Evolutionary conservation across 306 rosid species (phyloP).

Genomic region (Castanopsis chinensis): DNA sequence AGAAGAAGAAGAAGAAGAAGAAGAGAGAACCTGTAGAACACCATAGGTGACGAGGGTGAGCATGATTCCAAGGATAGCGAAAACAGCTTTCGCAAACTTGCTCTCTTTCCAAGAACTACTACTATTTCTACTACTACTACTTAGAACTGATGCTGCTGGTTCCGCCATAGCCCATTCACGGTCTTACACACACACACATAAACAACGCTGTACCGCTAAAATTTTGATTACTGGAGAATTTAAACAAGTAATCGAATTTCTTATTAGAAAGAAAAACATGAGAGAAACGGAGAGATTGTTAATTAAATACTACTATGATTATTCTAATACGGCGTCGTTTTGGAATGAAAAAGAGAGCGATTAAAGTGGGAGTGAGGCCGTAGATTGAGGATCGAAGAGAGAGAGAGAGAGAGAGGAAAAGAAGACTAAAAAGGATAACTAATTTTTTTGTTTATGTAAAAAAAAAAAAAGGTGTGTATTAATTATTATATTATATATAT

Average conservation of each 20-base stretch:
- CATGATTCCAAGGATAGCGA: constrained; percentile 89
- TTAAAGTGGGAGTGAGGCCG: constrained; percentile 5
- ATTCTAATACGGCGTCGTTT: constrained; percentile 24
- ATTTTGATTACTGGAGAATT: background rate
- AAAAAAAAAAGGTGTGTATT: too few species aligned
- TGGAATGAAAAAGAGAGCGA: background rate
- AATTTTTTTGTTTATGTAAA: too few species aligned
- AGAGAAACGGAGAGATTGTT: background rate
- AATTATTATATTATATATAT: too few species aligned
- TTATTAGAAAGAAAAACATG: too few species aligned
- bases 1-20: too few species aligned
- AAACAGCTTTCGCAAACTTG: constrained; percentile 58
- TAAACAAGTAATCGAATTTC: background rate
- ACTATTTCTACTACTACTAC: too few species aligned
- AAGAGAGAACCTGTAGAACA: constrained; percentile 65
- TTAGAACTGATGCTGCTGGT: constrained; percentile 12
- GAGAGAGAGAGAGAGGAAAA: background rate
- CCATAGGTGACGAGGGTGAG: constrained; percentile 92
- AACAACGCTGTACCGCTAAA: background rate
- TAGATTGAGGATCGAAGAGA: constrained; percentile 13
- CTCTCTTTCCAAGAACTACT: constrained; percentile 28
- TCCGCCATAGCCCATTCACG: constrained; percentile 53
- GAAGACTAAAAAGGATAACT: too few species aligned
- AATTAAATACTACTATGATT: background rate
- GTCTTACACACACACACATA: too few species aligned